Evolutionary conservation across 352 stramenopile genomes (phyloP).

Genomic region (Pythium folliculosum): DNA sequence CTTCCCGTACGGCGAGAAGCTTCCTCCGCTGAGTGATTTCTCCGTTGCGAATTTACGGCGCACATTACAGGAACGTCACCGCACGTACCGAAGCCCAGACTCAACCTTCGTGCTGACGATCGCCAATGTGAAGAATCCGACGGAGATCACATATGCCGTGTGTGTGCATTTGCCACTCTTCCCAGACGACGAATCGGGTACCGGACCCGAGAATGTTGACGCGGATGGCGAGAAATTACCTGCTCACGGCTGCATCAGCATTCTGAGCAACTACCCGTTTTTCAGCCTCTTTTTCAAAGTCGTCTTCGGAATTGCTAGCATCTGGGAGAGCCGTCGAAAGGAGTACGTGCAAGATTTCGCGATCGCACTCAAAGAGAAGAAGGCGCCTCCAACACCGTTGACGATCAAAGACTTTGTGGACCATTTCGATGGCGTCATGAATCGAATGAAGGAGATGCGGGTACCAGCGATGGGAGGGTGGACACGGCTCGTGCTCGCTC

Average conservation of each 20-base stretch:
- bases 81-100: constrained; percentile 60
- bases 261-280: constrained; percentile 78
- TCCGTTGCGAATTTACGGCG: constrained; percentile 52
- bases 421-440: constrained; percentile 66
- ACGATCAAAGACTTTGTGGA: constrained; percentile 59
- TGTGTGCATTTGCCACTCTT: constrained; percentile 68
- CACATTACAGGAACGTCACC: constrained; percentile 67
- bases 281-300: constrained; percentile 88
- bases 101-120: constrained; percentile 80
- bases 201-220: constrained; percentile 22
- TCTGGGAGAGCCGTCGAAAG: constrained; percentile 64
- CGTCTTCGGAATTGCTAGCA: constrained; percentile 67
- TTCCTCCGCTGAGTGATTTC: constrained; percentile 49
- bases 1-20: constrained; percentile 66
- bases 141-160: constrained; percentile 68
- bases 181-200: constrained; percentile 40
- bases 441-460: constrained; percentile 55
- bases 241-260: constrained; percentile 69
- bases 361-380: constrained; percentile 33
- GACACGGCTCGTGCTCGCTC: constrained; percentile 62
- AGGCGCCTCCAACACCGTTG: constrained; percentile 33
- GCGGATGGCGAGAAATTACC: constrained; percentile 29
- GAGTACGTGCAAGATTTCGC: constrained; percentile 37
- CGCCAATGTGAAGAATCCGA: constrained; percentile 45
- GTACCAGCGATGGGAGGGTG: constrained; percentile 77